Evolutionary conservation across 2,329 filamentous ascomycete genomes (phyloP), one percentile per base, ranked within the genome.

Genomic region (Fusarium sp.): DNA sequence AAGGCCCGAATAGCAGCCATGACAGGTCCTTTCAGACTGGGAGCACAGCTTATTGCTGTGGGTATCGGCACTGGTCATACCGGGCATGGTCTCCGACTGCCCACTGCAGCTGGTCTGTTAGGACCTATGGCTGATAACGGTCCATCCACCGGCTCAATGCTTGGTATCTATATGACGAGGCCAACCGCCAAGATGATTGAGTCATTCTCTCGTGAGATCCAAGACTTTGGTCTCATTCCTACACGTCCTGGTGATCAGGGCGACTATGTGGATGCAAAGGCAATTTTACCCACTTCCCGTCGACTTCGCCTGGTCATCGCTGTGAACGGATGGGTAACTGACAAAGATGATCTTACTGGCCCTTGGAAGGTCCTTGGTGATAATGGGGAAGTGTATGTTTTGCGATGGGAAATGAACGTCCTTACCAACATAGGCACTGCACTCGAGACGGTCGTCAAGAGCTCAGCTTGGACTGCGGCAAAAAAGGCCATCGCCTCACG

Each of bases 121-220:
- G 95, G 94, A 12, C 86, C 89, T 19, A 84, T 97, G 73, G 91
- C 93, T 3, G 90, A 94, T 36, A 96, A 91, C 64, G 88, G 90
- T 7, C 86, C 96, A 17, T 83, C 94, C 40, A 90, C 97, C 28
- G 95, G 94, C 17, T 88, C 91, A 36, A 81, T 98, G 38, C 97
- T 98, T 74, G 96, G 96, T 10, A 92, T 96, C n/a, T 97, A 96
- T 75, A 92, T 92, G 42, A 89, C 90, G 2, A 88, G 90, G 34
- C 94, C 97, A 84, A 92, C 91, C 1, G 88, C 89, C 51, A 90
- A 94, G 76, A 93, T 94, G 84, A 91, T 97, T 84, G 93, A 97
- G 67, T 85, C 90, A n/a, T 97, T 96, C 76, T 87, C 91, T 12
- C 89, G 89, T 69, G 93, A 97, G 67, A 90, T 98, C 17, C 89